Base-by-base conservation (phyloP, 352 stramenopile genomes). In the Globisporangium splendens region DNA sequence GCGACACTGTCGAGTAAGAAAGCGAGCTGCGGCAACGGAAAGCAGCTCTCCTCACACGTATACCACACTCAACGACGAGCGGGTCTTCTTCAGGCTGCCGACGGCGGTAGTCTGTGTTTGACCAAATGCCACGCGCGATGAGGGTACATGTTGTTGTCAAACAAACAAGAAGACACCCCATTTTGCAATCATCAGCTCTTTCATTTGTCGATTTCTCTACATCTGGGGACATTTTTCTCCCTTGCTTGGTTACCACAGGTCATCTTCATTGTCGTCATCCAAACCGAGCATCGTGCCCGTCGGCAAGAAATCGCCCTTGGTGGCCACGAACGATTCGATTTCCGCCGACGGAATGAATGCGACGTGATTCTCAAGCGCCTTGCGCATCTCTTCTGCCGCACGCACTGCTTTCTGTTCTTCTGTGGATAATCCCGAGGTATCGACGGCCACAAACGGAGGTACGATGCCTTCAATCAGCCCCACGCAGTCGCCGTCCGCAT, bases 381-480 rank as follows among this genome's bases (percentile, higher is more conserved):
- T 80, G 6, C 78, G 79, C 81, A 89, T 86, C 28, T 72, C 56
- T 49, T 63, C 72, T 0, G 70, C 68, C 20, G 69, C 68, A 21
- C 59, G 62, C 1, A 55, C 62, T 10, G 68, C 55, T 20, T 58
- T 46, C 11, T 77, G 59, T n/a, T 81, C 58, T 17, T 53, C 54
- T 8, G 50, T 18, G 1, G 59, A 54, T 15, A 69, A 63, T 13
- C 54, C 46, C 7, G 68, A 61, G 2, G 61, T 17, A n/a, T 68
- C 66, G 21, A 70, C 46, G 13, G 70, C n/a, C 17, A 52, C 51
- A 28, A 69, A 70, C 3, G 59, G 67, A 17, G 84, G 82, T 8
- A 93, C 84, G 50, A 92, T 90, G 12, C 84, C 84, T 67, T 93
- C 84, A 11, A 93, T 76, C 50, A 93, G 66, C 3, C 84, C 84